Percentiles rank a stretch among this genome's conserved stretches.
Evolutionary conservation across 2,329 filamentous ascomycete genomes (phyloP).

Genomic region (Coleophoma crateriformis): DNA sequence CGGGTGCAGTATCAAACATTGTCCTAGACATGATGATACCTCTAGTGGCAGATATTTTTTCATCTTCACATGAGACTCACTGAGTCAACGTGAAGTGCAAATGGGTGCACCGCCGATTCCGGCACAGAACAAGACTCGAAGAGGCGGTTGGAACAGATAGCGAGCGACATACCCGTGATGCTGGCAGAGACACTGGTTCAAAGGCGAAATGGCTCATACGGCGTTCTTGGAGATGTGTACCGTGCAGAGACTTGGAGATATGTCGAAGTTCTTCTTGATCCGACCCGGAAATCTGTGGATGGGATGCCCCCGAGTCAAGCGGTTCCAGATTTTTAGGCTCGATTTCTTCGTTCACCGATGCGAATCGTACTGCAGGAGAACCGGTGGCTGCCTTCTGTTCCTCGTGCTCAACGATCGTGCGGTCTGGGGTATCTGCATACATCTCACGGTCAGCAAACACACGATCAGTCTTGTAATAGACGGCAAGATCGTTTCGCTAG

Average conservation of each 20-base stretch:
- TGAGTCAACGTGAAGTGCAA: no score
- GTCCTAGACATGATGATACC: no score
- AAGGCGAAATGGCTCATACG: conserved; percentile 84
- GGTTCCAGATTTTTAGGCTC: conserved; percentile 37
- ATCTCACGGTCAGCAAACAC: neutral
- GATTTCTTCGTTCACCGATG: conserved; percentile 66
- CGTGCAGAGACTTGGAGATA: conserved; percentile 67
- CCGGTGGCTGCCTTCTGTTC: conserved; percentile 14
- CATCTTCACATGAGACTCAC: no score
- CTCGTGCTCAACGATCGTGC: neutral
- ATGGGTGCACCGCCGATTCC: neutral
- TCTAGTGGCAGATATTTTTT: no score
- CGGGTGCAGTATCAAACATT: no score
- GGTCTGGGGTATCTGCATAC: neutral
- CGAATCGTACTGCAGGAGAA: conserved; percentile 61
- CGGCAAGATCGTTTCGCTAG: neutral
- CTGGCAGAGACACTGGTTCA: conserved; percentile 83
- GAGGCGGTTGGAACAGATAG: conserved; percentile 13
- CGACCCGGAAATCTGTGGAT: conserved; percentile 9
- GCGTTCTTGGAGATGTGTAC: conserved; percentile 71
- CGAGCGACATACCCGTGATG: conserved; percentile 64
- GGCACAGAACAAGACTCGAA: neutral
- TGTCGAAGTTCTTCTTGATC: conserved; percentile 19
- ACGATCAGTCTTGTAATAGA: no score
- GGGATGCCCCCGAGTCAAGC: conserved; percentile 20